Evolutionary conservation across 352 stramenopile species (phyloP).

Genomic region (Elongisporangium undulatum): DNA sequence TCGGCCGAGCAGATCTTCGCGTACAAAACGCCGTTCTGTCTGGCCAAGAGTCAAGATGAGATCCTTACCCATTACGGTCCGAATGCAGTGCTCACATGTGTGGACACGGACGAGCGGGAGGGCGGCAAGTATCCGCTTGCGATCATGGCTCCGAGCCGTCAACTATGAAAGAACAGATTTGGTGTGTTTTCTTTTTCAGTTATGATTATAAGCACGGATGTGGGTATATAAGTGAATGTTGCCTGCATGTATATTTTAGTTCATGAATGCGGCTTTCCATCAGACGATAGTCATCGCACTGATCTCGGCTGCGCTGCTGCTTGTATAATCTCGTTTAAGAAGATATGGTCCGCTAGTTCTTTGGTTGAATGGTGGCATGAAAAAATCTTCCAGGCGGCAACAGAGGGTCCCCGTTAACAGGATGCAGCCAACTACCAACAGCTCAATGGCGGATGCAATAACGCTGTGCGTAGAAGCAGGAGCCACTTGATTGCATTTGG

Average conservation of each 20-base stretch:
- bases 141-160: constrained; percentile 7
- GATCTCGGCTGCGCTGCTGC: background rate
- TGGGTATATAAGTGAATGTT: no score
- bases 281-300: constrained; percentile 3
- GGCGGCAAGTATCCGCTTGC: constrained; percentile 13
- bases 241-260: no score
- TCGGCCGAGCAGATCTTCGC: constrained; percentile 24
- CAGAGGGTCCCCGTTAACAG: constrained; percentile 42
- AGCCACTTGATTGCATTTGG: background rate
- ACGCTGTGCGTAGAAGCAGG: background rate
- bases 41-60: constrained; percentile 2
- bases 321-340: background rate
- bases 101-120: constrained; percentile 8
- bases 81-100: constrained; percentile 11
- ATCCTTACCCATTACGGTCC: background rate
- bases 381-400: constrained; percentile 51
- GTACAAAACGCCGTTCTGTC: constrained; percentile 27
- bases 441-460: constrained; percentile 14
- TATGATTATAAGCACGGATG: no score
- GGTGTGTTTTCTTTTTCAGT: background rate
- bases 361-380: constrained; percentile 19
- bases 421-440: constrained; percentile 27
- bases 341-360: background rate
- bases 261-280: no score
- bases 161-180: constrained; percentile 5